Conservation (phyloP, 306 rosid genomes). For the Fagus sylvatica region DNA sequence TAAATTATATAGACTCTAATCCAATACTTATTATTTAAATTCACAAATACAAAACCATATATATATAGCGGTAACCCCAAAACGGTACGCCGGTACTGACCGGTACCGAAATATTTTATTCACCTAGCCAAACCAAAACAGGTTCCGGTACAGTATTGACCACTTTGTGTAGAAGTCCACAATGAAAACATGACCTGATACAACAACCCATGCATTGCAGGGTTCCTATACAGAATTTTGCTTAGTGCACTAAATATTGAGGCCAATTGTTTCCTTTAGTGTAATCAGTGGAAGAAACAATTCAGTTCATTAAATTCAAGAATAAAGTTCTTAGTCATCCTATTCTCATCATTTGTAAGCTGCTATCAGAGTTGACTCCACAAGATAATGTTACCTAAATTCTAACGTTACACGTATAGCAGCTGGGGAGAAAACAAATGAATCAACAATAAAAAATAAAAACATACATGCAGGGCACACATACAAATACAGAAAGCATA, state of each 20-base stretch:
- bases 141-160: no score
- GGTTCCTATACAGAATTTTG: not conserved
- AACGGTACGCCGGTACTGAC: no score
- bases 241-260: not conserved
- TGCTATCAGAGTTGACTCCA: not conserved
- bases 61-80: no score
- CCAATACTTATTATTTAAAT: no score
- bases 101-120: no score
- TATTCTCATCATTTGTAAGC: not conserved
- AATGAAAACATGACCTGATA: not conserved
- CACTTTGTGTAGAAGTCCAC: not conserved
- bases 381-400: not conserved
- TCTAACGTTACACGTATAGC: not conserved
- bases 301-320: not conserved
- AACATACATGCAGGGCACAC: not conserved
- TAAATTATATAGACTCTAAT: no score
- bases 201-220: not conserved
- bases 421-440: not conserved
- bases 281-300: not conserved
- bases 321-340: not conserved
- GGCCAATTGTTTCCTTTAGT: not conserved
- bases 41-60: no score
- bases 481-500: conserved; percentile 29
- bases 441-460: not conserved
- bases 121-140: no score